phyloP scores from a whole-genome alignment of 345 rosid genomes.

The Ceriops zippeliana region DNA sequence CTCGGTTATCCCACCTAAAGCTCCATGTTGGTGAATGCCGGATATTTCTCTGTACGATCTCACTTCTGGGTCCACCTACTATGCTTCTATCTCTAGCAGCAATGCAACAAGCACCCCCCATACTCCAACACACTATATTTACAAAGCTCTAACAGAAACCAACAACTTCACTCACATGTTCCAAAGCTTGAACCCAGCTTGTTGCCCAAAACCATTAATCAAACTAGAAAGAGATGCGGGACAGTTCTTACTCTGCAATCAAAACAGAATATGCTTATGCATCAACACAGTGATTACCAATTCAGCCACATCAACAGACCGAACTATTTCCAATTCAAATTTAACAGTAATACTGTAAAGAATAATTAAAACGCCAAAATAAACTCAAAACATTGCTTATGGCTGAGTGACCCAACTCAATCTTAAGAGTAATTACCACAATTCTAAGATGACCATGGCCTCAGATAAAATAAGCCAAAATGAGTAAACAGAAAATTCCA shows the following conservation, averaged over 20 bases:
- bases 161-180: constrained; percentile 26
- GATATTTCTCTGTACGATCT: constrained; percentile 55
- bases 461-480: not conserved
- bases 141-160: constrained; percentile 19
- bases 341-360: too few species aligned
- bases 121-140: constrained; percentile 30
- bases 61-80: constrained; percentile 54
- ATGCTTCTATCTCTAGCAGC: constrained; percentile 91
- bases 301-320: not conserved
- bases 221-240: not conserved
- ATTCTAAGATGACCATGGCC: not conserved
- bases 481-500: constrained; percentile 1
- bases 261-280: constrained; percentile 7
- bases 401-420: too few species aligned
- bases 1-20: constrained; percentile 91
- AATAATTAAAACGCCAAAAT: too few species aligned
- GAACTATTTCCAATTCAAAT: not conserved
- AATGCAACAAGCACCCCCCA: constrained; percentile 97
- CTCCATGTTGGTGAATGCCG: constrained; percentile 89
- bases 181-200: constrained; percentile 8
- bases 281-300: not conserved
- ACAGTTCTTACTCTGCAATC: constrained; percentile 17
- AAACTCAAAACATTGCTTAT: too few species aligned
- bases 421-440: not conserved
- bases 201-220: constrained; percentile 11